A percentile compares a stretch with the other conserved stretches of the same genome.
phyloP scores from a whole-genome alignment of 495 filamentous ascomycete genomes.

The Rostrohypoxylon terebratum region DNA sequence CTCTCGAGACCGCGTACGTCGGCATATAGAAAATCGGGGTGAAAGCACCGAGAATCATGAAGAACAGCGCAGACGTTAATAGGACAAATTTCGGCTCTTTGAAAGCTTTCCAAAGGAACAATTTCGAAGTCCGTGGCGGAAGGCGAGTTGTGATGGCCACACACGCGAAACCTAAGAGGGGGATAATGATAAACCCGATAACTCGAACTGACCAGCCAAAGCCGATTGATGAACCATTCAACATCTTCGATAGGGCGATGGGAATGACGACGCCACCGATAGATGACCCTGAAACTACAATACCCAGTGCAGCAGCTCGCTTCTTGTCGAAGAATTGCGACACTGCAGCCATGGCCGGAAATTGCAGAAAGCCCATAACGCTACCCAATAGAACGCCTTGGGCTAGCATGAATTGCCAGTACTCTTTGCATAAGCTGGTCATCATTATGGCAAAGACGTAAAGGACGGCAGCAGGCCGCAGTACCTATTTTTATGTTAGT shows the following conservation, averaged over 20 bases:
- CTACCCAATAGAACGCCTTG: conserved; percentile 69
- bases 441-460: conserved; percentile 65
- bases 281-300: conserved; percentile 67
- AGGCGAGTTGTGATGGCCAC: conserved; percentile 59
- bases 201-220: conserved; percentile 73
- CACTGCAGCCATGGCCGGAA: conserved; percentile 65
- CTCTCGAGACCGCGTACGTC: conserved; percentile 60
- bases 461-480: conserved; percentile 53
- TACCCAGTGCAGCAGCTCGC: conserved; percentile 65
- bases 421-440: conserved; percentile 65
- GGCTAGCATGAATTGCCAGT: conserved; percentile 72
- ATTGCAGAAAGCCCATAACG: conserved; percentile 61
- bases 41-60: conserved; percentile 64
- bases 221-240: conserved; percentile 55
- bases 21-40: conserved; percentile 69
- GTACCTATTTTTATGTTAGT: conserved; percentile 47
- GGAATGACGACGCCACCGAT: conserved; percentile 68
- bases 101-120: conserved; percentile 59
- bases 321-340: conserved; percentile 67
- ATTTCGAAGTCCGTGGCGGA: conserved; percentile 55
- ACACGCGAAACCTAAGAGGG: conserved; percentile 59
- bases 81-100: conserved; percentile 52
- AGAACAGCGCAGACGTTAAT: conserved; percentile 56
- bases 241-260: conserved; percentile 57
- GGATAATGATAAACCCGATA: conserved; percentile 66